These are phyloP conservation scores for Mychonastes homosphaera DNA, from an alignment of 139 green algal species.

Conservation along the genomic window DNA sequence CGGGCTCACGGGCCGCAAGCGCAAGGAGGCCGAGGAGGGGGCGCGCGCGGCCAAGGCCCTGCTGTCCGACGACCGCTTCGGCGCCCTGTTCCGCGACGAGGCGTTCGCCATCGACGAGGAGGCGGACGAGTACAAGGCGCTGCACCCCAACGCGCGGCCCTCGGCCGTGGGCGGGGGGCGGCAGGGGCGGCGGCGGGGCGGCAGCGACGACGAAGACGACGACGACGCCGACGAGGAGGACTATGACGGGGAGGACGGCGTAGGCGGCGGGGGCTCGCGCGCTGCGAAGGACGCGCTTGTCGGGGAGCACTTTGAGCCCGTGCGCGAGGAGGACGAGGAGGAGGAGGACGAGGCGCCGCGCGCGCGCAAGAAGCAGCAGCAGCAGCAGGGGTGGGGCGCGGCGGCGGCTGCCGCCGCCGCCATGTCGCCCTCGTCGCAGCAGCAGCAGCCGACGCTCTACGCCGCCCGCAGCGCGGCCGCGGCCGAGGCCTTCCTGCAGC, in stretches of 20 bases:
- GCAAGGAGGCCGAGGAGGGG: neutral
- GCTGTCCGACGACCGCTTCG: slow-evolving; percentile 57
- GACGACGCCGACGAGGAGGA: slow-evolving; percentile 24
- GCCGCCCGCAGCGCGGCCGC: no score
- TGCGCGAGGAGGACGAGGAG: slow-evolving; percentile 1
- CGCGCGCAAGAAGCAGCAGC: no score
- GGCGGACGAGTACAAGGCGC: slow-evolving; percentile 59
- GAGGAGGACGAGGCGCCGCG: slow-evolving; percentile 5
- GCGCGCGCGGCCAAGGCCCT: slow-evolving; percentile 26
- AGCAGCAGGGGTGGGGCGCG: no score
- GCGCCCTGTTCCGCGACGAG: slow-evolving; percentile 71
- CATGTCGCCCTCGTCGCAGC: no score
- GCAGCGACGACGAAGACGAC: slow-evolving; percentile 1
- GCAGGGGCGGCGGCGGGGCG: no score
- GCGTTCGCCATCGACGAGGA: slow-evolving; percentile 76
- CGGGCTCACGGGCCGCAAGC: slow-evolving; percentile 9
- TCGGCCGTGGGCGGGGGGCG: no score
- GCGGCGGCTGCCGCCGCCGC: no score
- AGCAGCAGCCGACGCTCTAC: no score
- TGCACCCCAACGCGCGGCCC: slow-evolving; percentile 82
- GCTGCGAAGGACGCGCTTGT: neutral
- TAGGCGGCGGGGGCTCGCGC: neutral
- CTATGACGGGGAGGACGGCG: slow-evolving; percentile 54
- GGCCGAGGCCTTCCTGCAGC: no score
- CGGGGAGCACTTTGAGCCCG: slow-evolving; percentile 18